Base-by-base conservation (phyloP, 805 yeast species). In the Metschnikowia vanudenii region DNA sequence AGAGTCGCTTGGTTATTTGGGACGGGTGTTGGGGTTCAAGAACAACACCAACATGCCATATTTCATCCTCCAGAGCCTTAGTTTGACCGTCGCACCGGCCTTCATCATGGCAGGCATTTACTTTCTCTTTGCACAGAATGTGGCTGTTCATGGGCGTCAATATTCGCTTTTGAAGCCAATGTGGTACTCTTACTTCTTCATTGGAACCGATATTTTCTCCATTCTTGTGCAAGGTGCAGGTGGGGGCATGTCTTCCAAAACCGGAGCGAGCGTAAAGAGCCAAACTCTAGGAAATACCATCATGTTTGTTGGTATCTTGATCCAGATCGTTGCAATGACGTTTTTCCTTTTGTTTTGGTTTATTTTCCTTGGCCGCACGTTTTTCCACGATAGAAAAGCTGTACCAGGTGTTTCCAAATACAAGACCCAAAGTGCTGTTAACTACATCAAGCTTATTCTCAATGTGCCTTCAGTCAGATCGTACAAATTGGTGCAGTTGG, bases 91-190 rank as follows among this genome's bases (percentile, higher is more conserved):
- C 19, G 65, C 73, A 2, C 75, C 75, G 2, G 75, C 75, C 2
- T 69, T 71, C 44, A 58, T 70, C n/a, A 71, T 71, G 76, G 76
- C 64, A 1, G 76, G 75, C 0, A 54, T 71, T 17, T 71, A 71
- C 52, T 68, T 65, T 47, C 38, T 70, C 4, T 69, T 71, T 52
- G 75, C 74, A 2, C 75, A 69, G 47, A 43, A 65, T 46, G 73
- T 70, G 37, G 70, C 67, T 11, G 56, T 67, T n/a, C 68, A 68
- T 43, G 75, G 75, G 9, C 52, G 71, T 37, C 58, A 61, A 30
- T 71, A 62, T 50, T 66, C 73, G 13, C 53, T 67, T 2, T 58
- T 69, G 49, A 66, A 65, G 47, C 76, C 76, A 5, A 61, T 70
- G 63, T 69, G 72, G 73, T 71, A 71, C 47, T 65, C 75, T 1